Base-by-base conservation (phyloP, 2,329 filamentous ascomycete species). In the Teratosphaeria destructans region DNA sequence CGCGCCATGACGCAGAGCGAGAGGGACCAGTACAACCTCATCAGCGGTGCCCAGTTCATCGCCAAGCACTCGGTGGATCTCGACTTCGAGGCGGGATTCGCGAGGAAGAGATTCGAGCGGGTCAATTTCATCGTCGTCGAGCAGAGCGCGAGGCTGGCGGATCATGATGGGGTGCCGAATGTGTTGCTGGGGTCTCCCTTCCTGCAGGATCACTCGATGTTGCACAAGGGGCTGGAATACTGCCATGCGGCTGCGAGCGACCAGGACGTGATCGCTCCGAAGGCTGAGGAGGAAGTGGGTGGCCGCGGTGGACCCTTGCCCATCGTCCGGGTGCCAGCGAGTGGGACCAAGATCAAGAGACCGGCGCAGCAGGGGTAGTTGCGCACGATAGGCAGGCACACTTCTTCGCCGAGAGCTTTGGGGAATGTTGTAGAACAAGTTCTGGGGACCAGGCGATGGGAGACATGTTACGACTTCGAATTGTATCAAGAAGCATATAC, bases 171-270 rank as follows among this genome's bases (percentile, higher is more conserved):
- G 8, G 56, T 62, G 5, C 63, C 63, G 14, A 60, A 65, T 57
- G 57, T 65, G 16, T 49, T 64, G 26, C 56, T 64, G 8, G 63
- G 63, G 3, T 27, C 57, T 7, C 47, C 56, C 1, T 59, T 59
- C 11, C 52, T 64, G 47, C 56, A 54, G 27, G 52, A 58, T 26
- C 43, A 64, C 26, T 57, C 49, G 8, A 65, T 65, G 62, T 27
- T 64, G 4, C 61, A 62, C 59, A 59, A 64, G 8, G 62, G 64
- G 56, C 6, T 61, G 3, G 63, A 65, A 4, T 64, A 60, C 39
- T 59, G 57, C 26, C 52, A 57, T 34, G 60, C 60, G 12, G 32
- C 60, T 5, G 58, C 62, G 16, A 35, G 37, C 14, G 60, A 43
- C 4, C 52, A 61, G 26, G 54, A 52, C 14, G 58, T 63, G 27